Percentiles rank a stretch among this genome's conserved stretches.
Evolutionary conservation across 2,329 filamentous ascomycete species (phyloP).

Genomic region (Trichoderma harzianum): DNA sequence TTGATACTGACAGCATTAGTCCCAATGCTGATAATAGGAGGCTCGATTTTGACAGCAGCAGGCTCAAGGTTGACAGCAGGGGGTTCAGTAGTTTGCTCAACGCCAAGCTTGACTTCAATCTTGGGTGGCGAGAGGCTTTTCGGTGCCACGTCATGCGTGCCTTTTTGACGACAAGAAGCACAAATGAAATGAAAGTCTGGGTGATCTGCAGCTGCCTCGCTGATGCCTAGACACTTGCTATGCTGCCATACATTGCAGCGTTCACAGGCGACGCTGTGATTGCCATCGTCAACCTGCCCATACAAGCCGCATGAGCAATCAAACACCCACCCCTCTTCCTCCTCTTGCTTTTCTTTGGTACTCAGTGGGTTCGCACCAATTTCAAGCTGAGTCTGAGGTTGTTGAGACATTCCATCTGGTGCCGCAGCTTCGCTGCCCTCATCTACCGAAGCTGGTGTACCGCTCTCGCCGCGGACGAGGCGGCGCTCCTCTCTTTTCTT

Average conservation of each 20-base stretch:
- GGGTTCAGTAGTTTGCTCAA: slow-evolving; percentile 12
- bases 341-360: slow-evolving; percentile 64
- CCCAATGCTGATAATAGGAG: not conserved
- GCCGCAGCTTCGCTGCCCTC: slow-evolving; percentile 57
- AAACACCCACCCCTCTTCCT: slow-evolving; percentile 89
- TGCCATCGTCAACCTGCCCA: slow-evolving; percentile 90
- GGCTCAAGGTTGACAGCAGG: not conserved
- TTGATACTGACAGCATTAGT: not conserved
- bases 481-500: slow-evolving; percentile 83
- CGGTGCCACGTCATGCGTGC: slow-evolving; percentile 59
- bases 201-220: slow-evolving; percentile 72
- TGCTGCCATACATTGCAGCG: slow-evolving; percentile 96
- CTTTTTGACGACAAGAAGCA: slow-evolving; percentile 67
- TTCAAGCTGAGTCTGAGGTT: slow-evolving; percentile 65
- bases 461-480: slow-evolving; percentile 77
- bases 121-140: slow-evolving; percentile 27
- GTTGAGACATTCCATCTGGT: slow-evolving; percentile 67
- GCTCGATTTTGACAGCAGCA: not conserved
- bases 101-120: slow-evolving; percentile 37
- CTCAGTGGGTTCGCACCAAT: slow-evolving; percentile 77
- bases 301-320: slow-evolving; percentile 90
- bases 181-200: slow-evolving; percentile 89
- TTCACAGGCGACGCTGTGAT: slow-evolving; percentile 91
- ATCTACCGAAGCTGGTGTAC: slow-evolving; percentile 74
- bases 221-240: slow-evolving; percentile 83